phyloP scores from a whole-genome alignment of 805 yeast species.

The Pichia phayaonensis region DNA sequence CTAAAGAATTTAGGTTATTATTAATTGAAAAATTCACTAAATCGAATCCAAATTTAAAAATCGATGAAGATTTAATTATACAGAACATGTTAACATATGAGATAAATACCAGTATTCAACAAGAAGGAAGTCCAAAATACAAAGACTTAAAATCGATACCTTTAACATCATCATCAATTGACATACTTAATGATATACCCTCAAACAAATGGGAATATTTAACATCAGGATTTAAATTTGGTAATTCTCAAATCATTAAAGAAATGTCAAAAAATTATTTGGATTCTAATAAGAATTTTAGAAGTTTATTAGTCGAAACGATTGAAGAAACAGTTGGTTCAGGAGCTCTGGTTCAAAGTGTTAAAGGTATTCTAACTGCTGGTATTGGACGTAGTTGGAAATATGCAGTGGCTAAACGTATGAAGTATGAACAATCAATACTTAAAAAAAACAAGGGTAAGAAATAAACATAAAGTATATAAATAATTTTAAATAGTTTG shows the following conservation, averaged over 20 bases:
- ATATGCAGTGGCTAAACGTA: slow-evolving; percentile 69
- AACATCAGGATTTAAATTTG: slow-evolving; percentile 17
- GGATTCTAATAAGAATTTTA: background rate
- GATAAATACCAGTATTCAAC: background rate
- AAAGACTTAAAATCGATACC: slow-evolving; percentile 4
- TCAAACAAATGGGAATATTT: slow-evolving; percentile 29
- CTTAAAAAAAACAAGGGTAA: background rate
- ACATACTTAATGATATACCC: slow-evolving; percentile 18
- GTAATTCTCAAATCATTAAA: background rate
- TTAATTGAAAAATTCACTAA: slow-evolving; percentile 26
- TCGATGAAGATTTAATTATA: slow-evolving; percentile 6
- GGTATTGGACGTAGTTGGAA: slow-evolving; percentile 63
- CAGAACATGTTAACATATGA: background rate
- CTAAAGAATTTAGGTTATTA: slow-evolving; percentile 38
- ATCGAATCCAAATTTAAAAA: slow-evolving; percentile 16
- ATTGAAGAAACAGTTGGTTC: slow-evolving; percentile 50
- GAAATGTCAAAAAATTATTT: background rate
- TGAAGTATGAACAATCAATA: slow-evolving; percentile 20
- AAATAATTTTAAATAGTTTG: no score
- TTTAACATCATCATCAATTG: slow-evolving; percentile 18
- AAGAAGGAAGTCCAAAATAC: background rate
- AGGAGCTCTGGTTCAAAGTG: slow-evolving; percentile 69
- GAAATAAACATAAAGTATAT: background rate
- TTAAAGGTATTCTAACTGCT: slow-evolving; percentile 83
- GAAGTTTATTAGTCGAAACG: slow-evolving; percentile 16